These are phyloP conservation scores for Cordyceps cicadae DNA, from an alignment of 2,329 filamentous ascomycete species.

Conservation along the genomic window DNA sequence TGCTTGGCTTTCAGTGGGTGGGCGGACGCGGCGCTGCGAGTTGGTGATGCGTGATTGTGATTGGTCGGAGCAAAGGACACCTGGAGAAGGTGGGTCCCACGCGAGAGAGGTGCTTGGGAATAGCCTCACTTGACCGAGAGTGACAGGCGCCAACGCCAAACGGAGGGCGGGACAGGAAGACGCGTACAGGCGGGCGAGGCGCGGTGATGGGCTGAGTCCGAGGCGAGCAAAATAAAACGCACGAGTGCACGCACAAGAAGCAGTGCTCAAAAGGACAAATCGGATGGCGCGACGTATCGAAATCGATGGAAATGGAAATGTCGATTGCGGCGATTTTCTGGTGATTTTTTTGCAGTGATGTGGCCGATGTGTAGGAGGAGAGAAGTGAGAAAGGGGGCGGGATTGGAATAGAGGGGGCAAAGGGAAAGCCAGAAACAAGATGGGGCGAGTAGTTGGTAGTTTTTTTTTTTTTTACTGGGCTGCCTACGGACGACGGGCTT, in stretches of 20 bases:
- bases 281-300: constrained; percentile 24
- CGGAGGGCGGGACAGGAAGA: not conserved
- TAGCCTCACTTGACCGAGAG: constrained; percentile 29
- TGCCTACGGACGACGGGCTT: constrained; percentile 7
- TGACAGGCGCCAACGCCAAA: constrained; percentile 11
- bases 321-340: constrained; percentile 20
- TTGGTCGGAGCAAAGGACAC: constrained; percentile 12
- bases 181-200: constrained; percentile 17
- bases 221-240: constrained; percentile 22
- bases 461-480: constrained; percentile 12
- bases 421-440: constrained; percentile 10
- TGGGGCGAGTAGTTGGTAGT: not conserved
- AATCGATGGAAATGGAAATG: constrained; percentile 35
- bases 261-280: constrained; percentile 27
- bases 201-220: constrained; percentile 19
- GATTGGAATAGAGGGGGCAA: constrained; percentile 8
- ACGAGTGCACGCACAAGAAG: constrained; percentile 26
- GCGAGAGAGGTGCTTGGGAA: constrained; percentile 24
- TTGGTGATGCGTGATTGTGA: constrained; percentile 16
- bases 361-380: constrained; percentile 22
- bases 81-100: constrained; percentile 14
- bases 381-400: constrained; percentile 10
- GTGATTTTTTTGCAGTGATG: constrained; percentile 22
- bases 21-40: constrained; percentile 4
- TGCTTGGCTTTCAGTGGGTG: not conserved